Evolutionary conservation across 331 rosid genomes (phyloP).

Genomic region (Stylosanthes scabra): DNA sequence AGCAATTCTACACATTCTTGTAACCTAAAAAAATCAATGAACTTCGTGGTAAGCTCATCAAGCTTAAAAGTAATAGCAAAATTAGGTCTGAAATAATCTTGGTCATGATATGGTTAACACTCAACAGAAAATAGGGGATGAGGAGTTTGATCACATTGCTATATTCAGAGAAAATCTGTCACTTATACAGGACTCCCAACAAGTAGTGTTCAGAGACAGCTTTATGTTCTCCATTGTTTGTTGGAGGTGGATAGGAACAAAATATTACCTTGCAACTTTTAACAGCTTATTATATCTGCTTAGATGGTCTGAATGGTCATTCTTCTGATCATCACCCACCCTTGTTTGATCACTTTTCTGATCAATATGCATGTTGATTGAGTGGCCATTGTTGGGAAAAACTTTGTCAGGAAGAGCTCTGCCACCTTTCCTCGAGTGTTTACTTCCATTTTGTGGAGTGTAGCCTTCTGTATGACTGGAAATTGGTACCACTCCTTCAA

Average conservation of each 20-base stretch:
- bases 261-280: constrained; percentile 71
- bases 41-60: constrained; percentile 45
- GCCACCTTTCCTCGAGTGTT: constrained; percentile 49
- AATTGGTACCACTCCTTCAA: constrained; percentile 46
- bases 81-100: constrained; percentile 24
- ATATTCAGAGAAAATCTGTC: constrained; percentile 23
- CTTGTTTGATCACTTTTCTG: constrained; percentile 24
- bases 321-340: constrained; percentile 11
- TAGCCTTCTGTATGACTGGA: constrained; percentile 49
- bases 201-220: constrained; percentile 20
- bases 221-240: constrained; percentile 11
- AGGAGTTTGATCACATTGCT: constrained; percentile 25
- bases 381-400: constrained; percentile 49
- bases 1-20: constrained; percentile 71
- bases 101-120: constrained; percentile 18
- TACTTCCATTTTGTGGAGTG: constrained; percentile 42
- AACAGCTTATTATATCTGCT: constrained; percentile 67
- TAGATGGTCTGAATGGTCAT: constrained; percentile 55
- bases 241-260: constrained; percentile 32
- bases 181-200: constrained; percentile 31
- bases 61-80: constrained; percentile 26
- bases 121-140: constrained; percentile 7
- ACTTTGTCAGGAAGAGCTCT: constrained; percentile 41
- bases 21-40: constrained; percentile 61
- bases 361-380: constrained; percentile 48